Evolutionary conservation across 2,329 filamentous ascomycete genomes (phyloP), one percentile per base, ranked within the genome.

Genomic region (Ilyonectria mors-panacis): DNA sequence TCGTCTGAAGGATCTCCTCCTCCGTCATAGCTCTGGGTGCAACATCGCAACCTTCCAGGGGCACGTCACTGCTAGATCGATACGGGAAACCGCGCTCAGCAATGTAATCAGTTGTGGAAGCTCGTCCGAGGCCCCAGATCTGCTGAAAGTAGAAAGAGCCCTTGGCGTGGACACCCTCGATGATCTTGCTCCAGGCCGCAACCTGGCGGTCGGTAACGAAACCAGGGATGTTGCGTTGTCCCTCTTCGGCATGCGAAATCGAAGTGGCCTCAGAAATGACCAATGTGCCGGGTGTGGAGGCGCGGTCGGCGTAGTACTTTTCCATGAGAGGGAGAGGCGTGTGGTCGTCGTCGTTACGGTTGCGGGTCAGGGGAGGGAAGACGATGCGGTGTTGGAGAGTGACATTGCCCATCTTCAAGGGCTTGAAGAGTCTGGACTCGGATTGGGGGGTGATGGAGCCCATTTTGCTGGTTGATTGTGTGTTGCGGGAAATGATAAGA

Each of bases 21-120:
- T 86, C 81, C 0, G 87, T 89, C 86, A 93, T 87, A n/a, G 84
- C 90, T 67, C 85, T 87, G 2, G 91, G 90, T 7, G 30, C 30
- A 6, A 51, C 59, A 8, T 47, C 56, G 3, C 15, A 21, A 1
- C 37, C 56, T 1, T 44, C 19, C 60, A 66, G 44, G 4, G 69
- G 19, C 53, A 75, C 63, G 0, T 67, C 61, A 4, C 75, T 76
- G 15, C 74, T 76, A 4, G 77, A 79, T n/a, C 68, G 56, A 37
- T 75, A 78, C 62, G 75, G 73, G 60, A 68, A 73, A 8, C 76
- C 77, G 3, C 75, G 73, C 28, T 66, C 54, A 5, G 51, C 57
- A 4, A 73, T 59, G 19, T 76, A 76, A 6, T 69, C 65, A 1
- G 74, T 65, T 10, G 66, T 55, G 6, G 73, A 54, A 23, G 74